These are phyloP conservation scores for Penicillium concentricum DNA, from an alignment of 2,329 filamentous ascomycete genomes.

Conservation along the genomic window DNA sequence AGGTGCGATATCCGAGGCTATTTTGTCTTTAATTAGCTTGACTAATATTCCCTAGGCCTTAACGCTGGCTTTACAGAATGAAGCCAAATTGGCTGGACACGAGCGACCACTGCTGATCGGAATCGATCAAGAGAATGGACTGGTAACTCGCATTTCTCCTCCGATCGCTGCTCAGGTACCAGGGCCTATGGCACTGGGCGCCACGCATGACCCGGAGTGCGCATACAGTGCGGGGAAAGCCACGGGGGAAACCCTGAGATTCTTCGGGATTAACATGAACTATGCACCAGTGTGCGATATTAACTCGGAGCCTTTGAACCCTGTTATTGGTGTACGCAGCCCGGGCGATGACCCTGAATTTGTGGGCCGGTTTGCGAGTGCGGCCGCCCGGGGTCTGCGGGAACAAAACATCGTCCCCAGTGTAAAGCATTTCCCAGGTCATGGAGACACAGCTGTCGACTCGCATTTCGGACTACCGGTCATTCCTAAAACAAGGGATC, in stretches of 20 bases:
- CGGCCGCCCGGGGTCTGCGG: conserved; percentile 38
- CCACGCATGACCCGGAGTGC: conserved; percentile 37
- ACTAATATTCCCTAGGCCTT: conserved; percentile 24
- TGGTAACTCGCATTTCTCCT: conserved; percentile 44
- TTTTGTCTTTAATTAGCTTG: not conserved
- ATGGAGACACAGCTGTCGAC: conserved; percentile 47
- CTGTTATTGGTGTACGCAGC: conserved; percentile 46
- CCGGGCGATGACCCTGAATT: conserved; percentile 44
- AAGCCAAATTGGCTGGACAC: conserved; percentile 41
- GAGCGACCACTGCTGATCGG: conserved; percentile 44
- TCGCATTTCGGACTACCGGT: conserved; percentile 46
- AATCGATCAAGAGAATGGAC: conserved; percentile 48
- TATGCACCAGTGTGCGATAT: conserved; percentile 48
- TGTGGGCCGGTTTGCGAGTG: conserved; percentile 44
- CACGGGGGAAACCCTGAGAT: conserved; percentile 41
- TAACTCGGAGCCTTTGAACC: conserved; percentile 47
- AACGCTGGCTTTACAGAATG: conserved; percentile 38
- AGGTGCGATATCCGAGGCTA: conserved; percentile 17
- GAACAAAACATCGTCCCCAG: conserved; percentile 43
- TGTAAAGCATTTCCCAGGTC: conserved; percentile 49
- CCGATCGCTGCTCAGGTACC: conserved; percentile 43
- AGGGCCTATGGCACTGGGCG: conserved; percentile 47
- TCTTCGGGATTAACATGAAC: conserved; percentile 48
- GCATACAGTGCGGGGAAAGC: conserved; percentile 37
- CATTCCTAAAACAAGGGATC: conserved; percentile 37